Percentiles rank a stretch among this genome's conserved stretches.
Evolutionary conservation across 2,329 filamentous ascomycete genomes (phyloP).

Genomic region (Venturia nashicola): DNA sequence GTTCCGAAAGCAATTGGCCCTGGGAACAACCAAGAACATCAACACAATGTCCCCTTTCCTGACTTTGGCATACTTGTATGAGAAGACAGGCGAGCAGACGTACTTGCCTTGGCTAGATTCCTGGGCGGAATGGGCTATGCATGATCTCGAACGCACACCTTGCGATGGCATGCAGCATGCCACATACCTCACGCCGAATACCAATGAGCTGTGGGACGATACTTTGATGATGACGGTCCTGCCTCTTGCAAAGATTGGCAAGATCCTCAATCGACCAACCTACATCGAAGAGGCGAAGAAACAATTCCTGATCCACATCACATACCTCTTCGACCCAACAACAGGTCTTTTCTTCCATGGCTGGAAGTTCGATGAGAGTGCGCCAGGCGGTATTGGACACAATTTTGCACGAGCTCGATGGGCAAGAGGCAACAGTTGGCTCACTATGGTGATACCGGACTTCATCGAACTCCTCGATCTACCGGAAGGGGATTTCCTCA

Average conservation of each 20-base stretch:
- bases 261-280: constrained; percentile 54
- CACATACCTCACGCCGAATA: constrained; percentile 59
- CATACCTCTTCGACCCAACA: constrained; percentile 62
- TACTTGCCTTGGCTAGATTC: constrained; percentile 68
- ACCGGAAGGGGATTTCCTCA: constrained; percentile 45
- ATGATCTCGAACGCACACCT: constrained; percentile 59
- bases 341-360: constrained; percentile 72
- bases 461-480: constrained; percentile 63
- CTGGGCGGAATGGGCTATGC: constrained; percentile 75
- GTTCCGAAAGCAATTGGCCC: constrained; percentile 57
- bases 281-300: constrained; percentile 68
- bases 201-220: constrained; percentile 72
- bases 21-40: constrained; percentile 73
- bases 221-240: constrained; percentile 82
- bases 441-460: constrained; percentile 75
- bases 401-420: constrained; percentile 45
- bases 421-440: constrained; percentile 57
- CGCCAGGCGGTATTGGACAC: constrained; percentile 37
- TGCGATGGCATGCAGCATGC: constrained; percentile 65
- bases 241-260: constrained; percentile 68
- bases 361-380: constrained; percentile 59
- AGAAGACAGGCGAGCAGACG: constrained; percentile 54
- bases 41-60: constrained; percentile 74
- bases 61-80: constrained; percentile 66
- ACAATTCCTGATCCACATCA: constrained; percentile 66